phyloP scores from a whole-genome alignment of 164 flowering plant genomes.

The Sedum album region DNA sequence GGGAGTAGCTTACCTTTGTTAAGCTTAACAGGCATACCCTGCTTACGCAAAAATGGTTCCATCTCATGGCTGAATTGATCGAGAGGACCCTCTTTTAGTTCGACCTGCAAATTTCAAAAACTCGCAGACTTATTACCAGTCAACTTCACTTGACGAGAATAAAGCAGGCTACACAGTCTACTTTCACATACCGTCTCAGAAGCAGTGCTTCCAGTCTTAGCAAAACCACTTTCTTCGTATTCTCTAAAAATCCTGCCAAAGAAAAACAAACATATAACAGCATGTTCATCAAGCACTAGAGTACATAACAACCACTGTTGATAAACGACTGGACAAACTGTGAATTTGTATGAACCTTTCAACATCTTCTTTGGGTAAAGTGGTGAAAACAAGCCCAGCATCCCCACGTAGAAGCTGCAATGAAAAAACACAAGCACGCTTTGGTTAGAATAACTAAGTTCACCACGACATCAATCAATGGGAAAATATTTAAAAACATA shows the following conservation, averaged over 20 bases:
- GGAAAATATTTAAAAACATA: neutral
- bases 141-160: neutral
- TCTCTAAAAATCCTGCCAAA: constrained; percentile 58
- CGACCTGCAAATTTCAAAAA: constrained; percentile 42
- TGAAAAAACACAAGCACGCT: neutral
- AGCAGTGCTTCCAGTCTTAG: constrained; percentile 73
- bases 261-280: neutral
- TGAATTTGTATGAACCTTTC: constrained; percentile 34
- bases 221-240: constrained; percentile 72
- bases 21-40: constrained; percentile 92
- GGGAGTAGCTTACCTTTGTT: constrained; percentile 95
- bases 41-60: constrained; percentile 96
- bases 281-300: neutral
- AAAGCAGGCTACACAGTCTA: neutral
- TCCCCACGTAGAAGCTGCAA: constrained; percentile 58
- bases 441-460: neutral
- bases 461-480: neutral
- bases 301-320: neutral
- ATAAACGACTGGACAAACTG: neutral
- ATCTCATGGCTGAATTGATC: constrained; percentile 92
- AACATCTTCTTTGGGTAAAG: constrained; percentile 66
- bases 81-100: constrained; percentile 80
- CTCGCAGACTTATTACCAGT: constrained; percentile 10
- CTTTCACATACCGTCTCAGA: constrained; percentile 59
- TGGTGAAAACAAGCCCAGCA: constrained; percentile 67